Evolutionary conservation across 1,284 basidiomycete species (phyloP), one percentile per base, ranked within the genome.

Genomic region (Porogramme epimiltina): DNA sequence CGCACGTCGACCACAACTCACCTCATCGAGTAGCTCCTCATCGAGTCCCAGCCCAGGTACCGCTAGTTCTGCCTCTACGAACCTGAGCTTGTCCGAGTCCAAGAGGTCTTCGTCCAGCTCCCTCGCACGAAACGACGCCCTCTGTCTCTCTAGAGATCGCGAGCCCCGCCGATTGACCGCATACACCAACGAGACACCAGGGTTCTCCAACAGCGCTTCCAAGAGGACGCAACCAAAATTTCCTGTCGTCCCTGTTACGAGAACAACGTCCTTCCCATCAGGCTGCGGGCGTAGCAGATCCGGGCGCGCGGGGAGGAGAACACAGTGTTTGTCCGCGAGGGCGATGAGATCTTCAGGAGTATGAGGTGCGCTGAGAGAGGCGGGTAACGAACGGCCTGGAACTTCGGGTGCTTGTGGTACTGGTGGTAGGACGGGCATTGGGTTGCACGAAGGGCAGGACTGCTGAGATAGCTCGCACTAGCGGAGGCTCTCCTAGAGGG

Each of bases 331-430:
- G 5, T 42, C 24, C 15, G 52, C 43, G 19, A 56, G 6, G 13
- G 45, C 39, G 22, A 28, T 20, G 26, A 59, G 51, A 23, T 56
- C 51, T 31, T 54, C 33, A n/a, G n/a, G n/a, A n/a, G n/a, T n/a
- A n/a, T n/a, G n/a, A n/a, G n/a, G n/a, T n/a, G n/a, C n/a, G n/a
- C n/a, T n/a, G n/a, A n/a, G n/a, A n/a, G n/a, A n/a, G n/a, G n/a
- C n/a, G n/a, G n/a, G n/a, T n/a, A n/a, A n/a, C n/a, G n/a, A n/a
- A n/a, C n/a, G n/a, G n/a, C n/a, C n/a, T n/a, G n/a, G n/a, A n/a
- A n/a, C n/a, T n/a, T n/a, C n/a, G n/a, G n/a, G n/a, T n/a, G n/a
- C n/a, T n/a, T n/a, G n/a, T n/a, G n/a, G n/a, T n/a, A n/a, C n/a
- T n/a, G n/a, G n/a, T n/a, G n/a, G n/a, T n/a, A n/a, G n/a, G n/a